These are phyloP conservation scores for Neopestalotiopsis rosae DNA, from an alignment of 2,329 filamentous ascomycete species.

Conservation along the genomic window DNA sequence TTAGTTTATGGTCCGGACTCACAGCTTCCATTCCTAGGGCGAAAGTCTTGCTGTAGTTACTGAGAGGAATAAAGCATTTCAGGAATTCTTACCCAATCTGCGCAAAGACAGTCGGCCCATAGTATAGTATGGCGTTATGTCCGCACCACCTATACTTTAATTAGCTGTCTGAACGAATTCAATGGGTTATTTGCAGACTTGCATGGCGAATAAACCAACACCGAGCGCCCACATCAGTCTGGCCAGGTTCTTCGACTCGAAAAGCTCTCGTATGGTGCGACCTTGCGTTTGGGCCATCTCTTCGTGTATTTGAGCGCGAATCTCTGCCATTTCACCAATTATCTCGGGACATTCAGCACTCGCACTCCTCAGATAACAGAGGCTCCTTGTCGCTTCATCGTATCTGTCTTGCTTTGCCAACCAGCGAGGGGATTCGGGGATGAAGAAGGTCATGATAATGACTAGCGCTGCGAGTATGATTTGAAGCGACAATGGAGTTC, in stretches of 20 bases:
- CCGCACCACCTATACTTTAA: background rate
- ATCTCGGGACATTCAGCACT: slow-evolving; percentile 34
- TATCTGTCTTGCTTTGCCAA: slow-evolving; percentile 46
- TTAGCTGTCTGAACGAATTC: background rate
- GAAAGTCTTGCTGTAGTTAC: background rate
- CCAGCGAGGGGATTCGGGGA: slow-evolving; percentile 55
- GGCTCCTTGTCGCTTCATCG: slow-evolving; percentile 47
- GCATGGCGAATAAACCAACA: slow-evolving; percentile 10
- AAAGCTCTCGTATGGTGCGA: slow-evolving; percentile 9
- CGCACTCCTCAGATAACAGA: slow-evolving; percentile 57
- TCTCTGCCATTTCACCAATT: slow-evolving; percentile 54
- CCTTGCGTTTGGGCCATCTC: slow-evolving; percentile 50
- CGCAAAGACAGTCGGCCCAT: slow-evolving; percentile 11
- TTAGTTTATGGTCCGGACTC: background rate
- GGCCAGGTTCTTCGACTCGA: slow-evolving; percentile 35
- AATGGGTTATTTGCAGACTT: background rate
- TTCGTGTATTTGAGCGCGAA: slow-evolving; percentile 49
- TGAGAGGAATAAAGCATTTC: background rate
- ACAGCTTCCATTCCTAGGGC: background rate
- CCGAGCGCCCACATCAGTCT: slow-evolving; percentile 29
- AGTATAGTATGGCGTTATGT: slow-evolving; percentile 13
- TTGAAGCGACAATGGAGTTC: slow-evolving; percentile 8
- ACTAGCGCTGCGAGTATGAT: slow-evolving; percentile 1
- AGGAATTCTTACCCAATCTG: background rate
- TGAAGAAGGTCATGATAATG: background rate